phyloP scores from a whole-genome alignment of 345 rosid genomes.

The Trapa bicornis region DNA sequence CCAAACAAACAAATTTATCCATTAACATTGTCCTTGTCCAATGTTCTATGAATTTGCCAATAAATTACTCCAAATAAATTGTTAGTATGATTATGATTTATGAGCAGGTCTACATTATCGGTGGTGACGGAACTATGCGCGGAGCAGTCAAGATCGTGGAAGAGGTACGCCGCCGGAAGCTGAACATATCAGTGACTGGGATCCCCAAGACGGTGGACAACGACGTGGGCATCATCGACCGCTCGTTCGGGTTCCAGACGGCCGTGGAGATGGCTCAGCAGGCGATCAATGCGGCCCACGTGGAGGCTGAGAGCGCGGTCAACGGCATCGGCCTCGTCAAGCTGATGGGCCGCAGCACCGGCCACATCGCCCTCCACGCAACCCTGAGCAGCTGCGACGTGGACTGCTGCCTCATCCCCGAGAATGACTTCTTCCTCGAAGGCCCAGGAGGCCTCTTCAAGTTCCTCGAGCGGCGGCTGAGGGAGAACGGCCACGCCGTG shows the following conservation, averaged over 20 bases:
- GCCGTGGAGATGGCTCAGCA: conserved; percentile 88
- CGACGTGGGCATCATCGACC: conserved; percentile 74
- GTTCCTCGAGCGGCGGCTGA: conserved; percentile 40
- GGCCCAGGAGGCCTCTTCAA: conserved; percentile 68
- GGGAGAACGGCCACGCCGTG: conserved; percentile 64
- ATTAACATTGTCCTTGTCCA: too few relatives aligned
- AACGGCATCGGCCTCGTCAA: conserved; percentile 82
- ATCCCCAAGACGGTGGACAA: conserved; percentile 87
- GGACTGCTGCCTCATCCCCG: conserved; percentile 86
- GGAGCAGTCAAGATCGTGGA: conserved; percentile 65
- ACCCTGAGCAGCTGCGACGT: conserved; percentile 90
- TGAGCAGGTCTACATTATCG: conserved; percentile 53
- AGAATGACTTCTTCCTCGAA: conserved; percentile 53
- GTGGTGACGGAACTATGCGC: conserved; percentile 85
- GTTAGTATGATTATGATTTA: background rate
- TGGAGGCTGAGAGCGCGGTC: conserved; percentile 90
- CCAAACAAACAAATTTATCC: too few relatives aligned
- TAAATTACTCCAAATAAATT: too few relatives aligned
- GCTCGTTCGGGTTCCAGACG: conserved; percentile 87
- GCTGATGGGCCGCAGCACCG: conserved; percentile 88
- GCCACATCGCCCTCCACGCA: conserved; percentile 80
- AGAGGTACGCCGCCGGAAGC: conserved; percentile 36
- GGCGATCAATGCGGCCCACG: conserved; percentile 73
- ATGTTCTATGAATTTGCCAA: too few relatives aligned
- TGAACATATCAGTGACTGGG: conserved; percentile 42